Percentiles rank a stretch among this genome's conserved stretches.
phyloP scores from a whole-genome alignment of 2,329 filamentous ascomycete species.

The Coniochaeta pulveracea region DNA sequence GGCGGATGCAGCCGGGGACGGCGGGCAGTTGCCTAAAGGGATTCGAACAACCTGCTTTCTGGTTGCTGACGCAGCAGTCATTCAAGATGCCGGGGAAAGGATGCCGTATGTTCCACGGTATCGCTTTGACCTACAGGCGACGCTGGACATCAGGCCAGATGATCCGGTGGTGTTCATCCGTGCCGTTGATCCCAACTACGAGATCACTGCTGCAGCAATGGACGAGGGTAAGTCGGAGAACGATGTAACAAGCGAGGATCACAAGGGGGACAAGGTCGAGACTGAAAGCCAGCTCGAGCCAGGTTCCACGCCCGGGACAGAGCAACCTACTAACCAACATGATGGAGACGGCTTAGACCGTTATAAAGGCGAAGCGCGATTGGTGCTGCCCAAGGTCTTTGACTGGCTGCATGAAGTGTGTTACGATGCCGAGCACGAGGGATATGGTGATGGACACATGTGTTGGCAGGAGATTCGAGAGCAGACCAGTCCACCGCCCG shows the following conservation, averaged over 20 bases:
- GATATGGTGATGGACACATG: no score
- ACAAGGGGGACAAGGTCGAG: no score
- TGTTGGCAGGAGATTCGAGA: no score
- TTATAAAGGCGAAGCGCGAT: neutral
- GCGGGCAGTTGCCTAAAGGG: conserved; percentile 1
- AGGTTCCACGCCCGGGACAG: no score
- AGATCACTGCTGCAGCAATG: neutral
- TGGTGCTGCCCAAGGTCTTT: conserved; percentile 3
- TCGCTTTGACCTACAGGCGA: neutral
- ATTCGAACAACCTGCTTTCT: conserved; percentile 4
- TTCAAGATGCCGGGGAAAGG: conserved; percentile 2
- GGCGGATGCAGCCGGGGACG: neutral
- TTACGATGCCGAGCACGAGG: conserved; percentile 3
- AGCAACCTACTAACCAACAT: no score
- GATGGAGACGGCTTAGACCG: neutral
- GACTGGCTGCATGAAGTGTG: conserved; percentile 3
- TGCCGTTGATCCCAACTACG: conserved; percentile 3
- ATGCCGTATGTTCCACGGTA: conserved; percentile 1
- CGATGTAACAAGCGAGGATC: no score
- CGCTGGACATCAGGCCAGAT: neutral
- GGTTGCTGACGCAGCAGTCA: conserved; percentile 1
- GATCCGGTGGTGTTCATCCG: conserved; percentile 3
- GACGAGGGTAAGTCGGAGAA: neutral
- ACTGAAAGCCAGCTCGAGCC: no score
- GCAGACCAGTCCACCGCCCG: no score